Conservation (phyloP, 2,329 filamentous ascomycete genomes). For the Drechslera avenae region DNA sequence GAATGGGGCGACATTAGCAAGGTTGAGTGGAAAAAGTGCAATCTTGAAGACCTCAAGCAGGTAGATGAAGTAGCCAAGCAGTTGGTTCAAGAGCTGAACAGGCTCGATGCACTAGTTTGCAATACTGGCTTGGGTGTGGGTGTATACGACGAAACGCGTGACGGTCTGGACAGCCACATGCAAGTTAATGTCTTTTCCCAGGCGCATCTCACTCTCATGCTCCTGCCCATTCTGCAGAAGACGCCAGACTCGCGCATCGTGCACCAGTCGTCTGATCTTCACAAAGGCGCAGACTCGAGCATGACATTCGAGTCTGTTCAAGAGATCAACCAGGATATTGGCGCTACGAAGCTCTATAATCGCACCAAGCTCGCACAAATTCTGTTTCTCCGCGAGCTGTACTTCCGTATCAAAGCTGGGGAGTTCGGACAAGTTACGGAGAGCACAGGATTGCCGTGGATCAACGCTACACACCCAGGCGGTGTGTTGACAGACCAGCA, state of each 20-base stretch:
- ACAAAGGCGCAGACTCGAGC: slow-evolving; percentile 48
- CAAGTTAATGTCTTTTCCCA: slow-evolving; percentile 59
- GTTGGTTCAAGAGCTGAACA: slow-evolving; percentile 50
- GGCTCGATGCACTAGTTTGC: slow-evolving; percentile 55
- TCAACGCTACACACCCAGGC: slow-evolving; percentile 58
- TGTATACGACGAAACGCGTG: slow-evolving; percentile 55
- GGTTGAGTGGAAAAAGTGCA: slow-evolving; percentile 54
- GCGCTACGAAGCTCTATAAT: slow-evolving; percentile 55
- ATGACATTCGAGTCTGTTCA: slow-evolving; percentile 52
- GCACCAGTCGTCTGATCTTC: slow-evolving; percentile 57
- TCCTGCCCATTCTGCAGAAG: slow-evolving; percentile 53
- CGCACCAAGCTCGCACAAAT: slow-evolving; percentile 58
- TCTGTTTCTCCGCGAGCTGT: slow-evolving; percentile 52
- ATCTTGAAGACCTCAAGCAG: slow-evolving; percentile 54
- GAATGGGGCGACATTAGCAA: slow-evolving; percentile 53
- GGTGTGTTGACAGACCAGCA: slow-evolving; percentile 56
- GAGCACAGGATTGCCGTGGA: slow-evolving; percentile 50
- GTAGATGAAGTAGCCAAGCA: slow-evolving; percentile 54
- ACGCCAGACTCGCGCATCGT: slow-evolving; percentile 56
- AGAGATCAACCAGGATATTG: slow-evolving; percentile 58
- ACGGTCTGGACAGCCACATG: slow-evolving; percentile 59
- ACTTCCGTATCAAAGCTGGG: slow-evolving; percentile 42
- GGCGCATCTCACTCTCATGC: slow-evolving; percentile 54
- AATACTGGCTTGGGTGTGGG: slow-evolving; percentile 59
- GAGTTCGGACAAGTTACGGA: slow-evolving; percentile 40